phyloP scores from a whole-genome alignment of 148 eudicot genomes.

The Selenicereus undatus region DNA sequence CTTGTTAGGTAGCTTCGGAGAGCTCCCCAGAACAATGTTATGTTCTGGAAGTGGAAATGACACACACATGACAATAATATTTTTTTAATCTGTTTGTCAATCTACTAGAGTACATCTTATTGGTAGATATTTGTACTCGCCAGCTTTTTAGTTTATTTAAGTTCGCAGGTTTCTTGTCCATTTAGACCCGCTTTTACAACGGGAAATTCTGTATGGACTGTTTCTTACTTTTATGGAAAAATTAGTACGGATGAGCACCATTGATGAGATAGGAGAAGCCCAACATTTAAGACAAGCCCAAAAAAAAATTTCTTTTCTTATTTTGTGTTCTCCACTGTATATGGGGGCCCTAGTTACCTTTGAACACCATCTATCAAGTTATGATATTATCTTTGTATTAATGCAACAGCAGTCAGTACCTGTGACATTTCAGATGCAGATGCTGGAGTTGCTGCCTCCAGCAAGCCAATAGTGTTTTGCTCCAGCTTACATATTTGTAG shows the following conservation, averaged over 20 bases:
- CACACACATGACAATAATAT: too few species aligned
- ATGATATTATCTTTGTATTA: background rate
- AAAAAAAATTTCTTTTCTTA: background rate
- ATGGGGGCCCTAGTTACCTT: background rate
- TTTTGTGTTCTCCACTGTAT: background rate
- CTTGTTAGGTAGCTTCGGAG: too few species aligned
- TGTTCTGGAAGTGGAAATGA: too few species aligned
- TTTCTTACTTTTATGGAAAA: too few species aligned
- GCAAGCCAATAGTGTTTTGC: conserved; percentile 20
- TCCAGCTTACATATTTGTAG: conserved; percentile 17
- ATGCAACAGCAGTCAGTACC: conserved; percentile 12
- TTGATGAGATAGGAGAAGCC: background rate
- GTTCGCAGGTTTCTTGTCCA: background rate
- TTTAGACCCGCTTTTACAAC: too few species aligned
- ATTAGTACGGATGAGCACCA: background rate
- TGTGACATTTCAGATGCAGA: conserved; percentile 8
- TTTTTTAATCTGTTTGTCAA: too few species aligned
- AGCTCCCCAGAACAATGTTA: too few species aligned
- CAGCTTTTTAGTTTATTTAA: too few species aligned
- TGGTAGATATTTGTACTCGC: background rate
- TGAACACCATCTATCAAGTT: background rate
- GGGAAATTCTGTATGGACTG: too few species aligned
- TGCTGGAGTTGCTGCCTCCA: conserved; percentile 12
- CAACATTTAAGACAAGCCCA: too few species aligned
- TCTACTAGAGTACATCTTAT: background rate